Evolutionary conservation across 139 green algal species (phyloP).

Genomic region (Haematococcus lacustris): DNA sequence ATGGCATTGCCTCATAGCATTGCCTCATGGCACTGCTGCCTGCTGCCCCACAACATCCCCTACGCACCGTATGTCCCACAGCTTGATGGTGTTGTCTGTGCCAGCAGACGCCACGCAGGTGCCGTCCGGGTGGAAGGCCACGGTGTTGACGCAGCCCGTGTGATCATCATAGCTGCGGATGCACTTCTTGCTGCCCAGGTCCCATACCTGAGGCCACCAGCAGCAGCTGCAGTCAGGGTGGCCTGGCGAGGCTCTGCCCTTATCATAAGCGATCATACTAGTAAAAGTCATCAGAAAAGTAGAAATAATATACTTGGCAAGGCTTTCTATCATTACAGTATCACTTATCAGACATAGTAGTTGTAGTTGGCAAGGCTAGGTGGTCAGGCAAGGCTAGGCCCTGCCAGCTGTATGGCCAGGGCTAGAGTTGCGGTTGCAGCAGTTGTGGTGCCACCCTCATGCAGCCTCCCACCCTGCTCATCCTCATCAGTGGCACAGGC

Average conservation of each 20-base stretch:
- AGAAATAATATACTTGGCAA: background rate
- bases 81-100: slow-evolving; percentile 66
- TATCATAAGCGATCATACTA: background rate
- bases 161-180: slow-evolving; percentile 62
- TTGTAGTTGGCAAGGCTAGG: background rate
- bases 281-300: background rate
- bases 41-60: background rate
- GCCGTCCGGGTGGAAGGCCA: slow-evolving; percentile 79
- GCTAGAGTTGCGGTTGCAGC: too few relatives aligned
- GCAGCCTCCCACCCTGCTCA: too few relatives aligned
- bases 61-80: slow-evolving; percentile 26
- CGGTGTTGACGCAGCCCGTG: slow-evolving; percentile 43
- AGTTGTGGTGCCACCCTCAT: too few relatives aligned
- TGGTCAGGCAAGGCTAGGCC: background rate
- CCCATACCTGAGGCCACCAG: slow-evolving; percentile 52
- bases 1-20: too few relatives aligned
- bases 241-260: background rate
- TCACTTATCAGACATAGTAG: background rate
- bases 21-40: too few relatives aligned
- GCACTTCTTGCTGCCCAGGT: slow-evolving; percentile 57
- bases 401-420: too few relatives aligned
- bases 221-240: background rate
- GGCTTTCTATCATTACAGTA: background rate
- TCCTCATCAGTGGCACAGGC: too few relatives aligned
- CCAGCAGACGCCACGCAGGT: slow-evolving; percentile 62